Base-by-base conservation (phyloP, 306 rosid species). In the Ormosia semicastrata region DNA sequence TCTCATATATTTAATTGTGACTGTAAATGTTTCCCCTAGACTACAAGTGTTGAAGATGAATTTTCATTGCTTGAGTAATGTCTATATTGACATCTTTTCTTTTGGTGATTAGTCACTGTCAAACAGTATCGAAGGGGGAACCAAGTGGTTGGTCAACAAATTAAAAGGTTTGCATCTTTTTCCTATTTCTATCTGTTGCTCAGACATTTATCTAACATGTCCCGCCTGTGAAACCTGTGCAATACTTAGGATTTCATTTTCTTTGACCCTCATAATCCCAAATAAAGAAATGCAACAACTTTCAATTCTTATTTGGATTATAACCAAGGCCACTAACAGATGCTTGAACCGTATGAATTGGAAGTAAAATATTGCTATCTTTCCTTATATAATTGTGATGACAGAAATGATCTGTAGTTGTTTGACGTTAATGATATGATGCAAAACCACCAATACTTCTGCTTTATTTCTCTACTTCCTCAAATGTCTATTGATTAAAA, bases 111-210 rank as follows among this genome's bases (percentile, higher is more conserved):
- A 94, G 98, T 90, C 98, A 33, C 0, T 92, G 71, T 83, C 91
- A 57, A 79, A 41, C 66, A 94, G 88, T 39, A 88, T 94, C 15
- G 91, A 89, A 87, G 98, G 89, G n/a, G 98, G 98, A 72, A 78
- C 97, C 67, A 89, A 88, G 78, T 94, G 97, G 98, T 54, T 94
- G 85, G 98, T 92, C 75, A 86, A 85, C 90, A 92, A 92, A 83
- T 29, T 94, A 4, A 94, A 92, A 94, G 98, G 98, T 94, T 64
- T 81, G 93, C 75, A 37, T 72, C 75, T 71, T 47, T 30, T 33
- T 49, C 78, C 44, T 18, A 24, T 53, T 50, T 15, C 41, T 8
- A 53, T 33, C 2, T 30, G 18, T 70, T 78, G 10, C 62, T 43
- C 40, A 30, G 47, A 66, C 44, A 58, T 79, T 56, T 49, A 47